Percentiles rank a stretch among this genome's conserved stretches.
Evolutionary conservation across 225 moss, liverwort and hornwort species (phyloP).

Genomic region (Polytrichum commune): DNA sequence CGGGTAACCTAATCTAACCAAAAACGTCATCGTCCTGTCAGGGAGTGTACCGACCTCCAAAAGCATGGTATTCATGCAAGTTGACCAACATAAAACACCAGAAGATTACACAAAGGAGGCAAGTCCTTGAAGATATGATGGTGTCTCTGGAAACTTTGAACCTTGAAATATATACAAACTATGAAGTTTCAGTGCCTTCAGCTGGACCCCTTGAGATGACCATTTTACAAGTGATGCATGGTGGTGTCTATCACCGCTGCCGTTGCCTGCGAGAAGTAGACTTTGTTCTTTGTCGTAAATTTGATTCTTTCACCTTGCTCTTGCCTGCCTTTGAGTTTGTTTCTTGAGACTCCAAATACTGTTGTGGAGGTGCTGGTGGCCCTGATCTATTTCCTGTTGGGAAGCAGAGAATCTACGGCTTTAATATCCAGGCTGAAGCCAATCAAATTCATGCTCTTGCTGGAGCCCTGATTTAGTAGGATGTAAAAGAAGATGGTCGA

Average conservation of each 20-base stretch:
- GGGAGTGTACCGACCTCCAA: slow-evolving; percentile 8
- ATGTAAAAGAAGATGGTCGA: too few species aligned
- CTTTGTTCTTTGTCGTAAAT: slow-evolving; percentile 44
- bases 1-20: slow-evolving; percentile 41
- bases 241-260: slow-evolving; percentile 31
- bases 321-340: slow-evolving; percentile 43
- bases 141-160: slow-evolving; percentile 33
- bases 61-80: slow-evolving; percentile 16
- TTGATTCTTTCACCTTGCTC: slow-evolving; percentile 38
- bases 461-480: too few species aligned
- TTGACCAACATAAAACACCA: slow-evolving; percentile 41
- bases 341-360: slow-evolving; percentile 41
- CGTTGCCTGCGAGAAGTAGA: slow-evolving; percentile 42
- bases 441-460: too few species aligned
- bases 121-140: slow-evolving; percentile 44
- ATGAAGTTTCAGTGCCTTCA: slow-evolving; percentile 7
- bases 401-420: neutral
- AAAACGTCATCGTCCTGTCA: slow-evolving; percentile 40
- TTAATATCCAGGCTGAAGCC: too few species aligned
- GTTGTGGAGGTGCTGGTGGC: slow-evolving; percentile 50
- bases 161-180: slow-evolving; percentile 38
- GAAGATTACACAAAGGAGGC: slow-evolving; percentile 39
- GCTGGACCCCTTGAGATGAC: slow-evolving; percentile 5
- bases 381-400: slow-evolving; percentile 52
- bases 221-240: slow-evolving; percentile 9